Evolutionary conservation across 1,284 basidiomycete species (phyloP).

Genomic region (Boletus sp.): DNA sequence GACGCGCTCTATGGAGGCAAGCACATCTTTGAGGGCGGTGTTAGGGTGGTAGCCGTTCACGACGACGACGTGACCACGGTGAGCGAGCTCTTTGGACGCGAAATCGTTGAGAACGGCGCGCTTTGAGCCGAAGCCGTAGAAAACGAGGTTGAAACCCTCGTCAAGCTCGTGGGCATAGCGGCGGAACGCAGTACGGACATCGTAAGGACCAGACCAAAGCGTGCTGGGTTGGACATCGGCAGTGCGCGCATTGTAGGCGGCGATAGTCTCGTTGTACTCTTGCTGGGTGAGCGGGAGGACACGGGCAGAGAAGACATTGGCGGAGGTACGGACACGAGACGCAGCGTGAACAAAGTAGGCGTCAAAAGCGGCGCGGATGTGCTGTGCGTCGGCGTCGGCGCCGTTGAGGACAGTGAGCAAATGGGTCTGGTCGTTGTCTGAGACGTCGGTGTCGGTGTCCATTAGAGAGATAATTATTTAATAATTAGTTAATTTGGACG

Average conservation of each 20-base stretch:
- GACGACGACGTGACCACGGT: constrained; percentile 68
- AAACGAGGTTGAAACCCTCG: constrained; percentile 80
- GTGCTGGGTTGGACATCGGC: constrained; percentile 25
- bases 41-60: constrained; percentile 78
- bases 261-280: constrained; percentile 54
- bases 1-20: constrained; percentile 62
- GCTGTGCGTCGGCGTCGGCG: constrained; percentile 1
- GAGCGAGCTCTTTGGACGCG: constrained; percentile 51
- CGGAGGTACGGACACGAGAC: constrained; percentile 65
- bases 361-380: constrained; percentile 61
- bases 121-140: constrained; percentile 88
- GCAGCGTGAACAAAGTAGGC: constrained; percentile 73
- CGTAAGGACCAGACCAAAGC: constrained; percentile 30
- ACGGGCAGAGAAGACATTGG: constrained; percentile 70
- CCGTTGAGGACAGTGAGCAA: constrained; percentile 15
- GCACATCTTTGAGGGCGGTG: constrained; percentile 65
- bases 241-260: constrained; percentile 30
- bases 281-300: constrained; percentile 64
- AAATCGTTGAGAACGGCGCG: constrained; percentile 70
- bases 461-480: constrained; percentile 19
- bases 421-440: constrained; percentile 27
- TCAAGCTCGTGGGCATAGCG: constrained; percentile 69
- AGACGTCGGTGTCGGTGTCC: constrained; percentile 29
- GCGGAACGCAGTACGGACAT: constrained; percentile 45
- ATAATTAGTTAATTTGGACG: constrained; percentile 18